Base-by-base conservation (phyloP, 495 filamentous ascomycete genomes). In the Staphylotrichum tortipilum region DNA sequence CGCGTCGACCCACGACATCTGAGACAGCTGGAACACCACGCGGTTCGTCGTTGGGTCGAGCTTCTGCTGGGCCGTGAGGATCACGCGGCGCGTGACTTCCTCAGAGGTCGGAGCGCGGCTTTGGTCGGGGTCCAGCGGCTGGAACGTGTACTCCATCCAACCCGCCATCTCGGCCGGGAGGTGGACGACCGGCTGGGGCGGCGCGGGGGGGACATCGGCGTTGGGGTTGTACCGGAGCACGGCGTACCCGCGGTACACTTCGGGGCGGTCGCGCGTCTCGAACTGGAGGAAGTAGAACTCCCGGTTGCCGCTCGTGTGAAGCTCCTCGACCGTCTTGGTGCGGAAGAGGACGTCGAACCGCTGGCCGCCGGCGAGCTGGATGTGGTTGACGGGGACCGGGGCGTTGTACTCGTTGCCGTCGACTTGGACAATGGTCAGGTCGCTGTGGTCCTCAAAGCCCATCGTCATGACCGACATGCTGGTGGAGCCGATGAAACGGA, bases 381-480 rank as follows among this genome's bases (percentile, higher is more conserved):
- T 57, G 54, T 68, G 72, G 38, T 67, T 64, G 0, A 70, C 73
- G 9, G 57, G 52, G 11, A 67, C 56, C 0, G 74, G 74, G 40
- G 70, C 61, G 17, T 79, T 81, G 62, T 82, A 81, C 33, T 64
- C 61, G n/a, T 54, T 57, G 17, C 78, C 78, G 55, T 84, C 80
- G 2, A 71, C 77, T 39, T 75, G 73, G 42, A 84, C 72, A 39
- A 84, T 68, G 1, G 62, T 70, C 4, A 77, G 43, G 18, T 70
- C 58, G 18, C 65, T 37, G 54, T 82, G 79, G 24, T 59, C 70
- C 44, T 81, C 76, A 37, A 82, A 65, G 2, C 60, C 78, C 38
- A 78, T 57, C 1, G 64, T 63, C 3, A 76, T 52, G 46, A 76
- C 70, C 0, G 75, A 75, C 19, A 83, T 62, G 3, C 76, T 74